Conservation (phyloP, 306 rosid genomes). For the Lathyrus aphaca region DNA sequence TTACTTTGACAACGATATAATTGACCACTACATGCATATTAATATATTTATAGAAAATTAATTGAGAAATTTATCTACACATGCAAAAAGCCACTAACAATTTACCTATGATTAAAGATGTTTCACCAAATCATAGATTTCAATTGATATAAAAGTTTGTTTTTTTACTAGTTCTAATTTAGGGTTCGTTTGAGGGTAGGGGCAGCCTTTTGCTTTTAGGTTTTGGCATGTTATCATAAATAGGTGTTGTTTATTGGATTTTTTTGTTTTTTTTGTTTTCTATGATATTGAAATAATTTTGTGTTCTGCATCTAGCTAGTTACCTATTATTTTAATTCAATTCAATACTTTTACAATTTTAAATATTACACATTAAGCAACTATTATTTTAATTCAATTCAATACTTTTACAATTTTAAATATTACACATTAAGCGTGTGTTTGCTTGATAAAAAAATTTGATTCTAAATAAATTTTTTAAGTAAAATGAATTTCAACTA, state of each 20-base stretch:
- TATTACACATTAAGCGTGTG: too few species aligned
- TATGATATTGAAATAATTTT: background rate
- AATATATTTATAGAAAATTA: background rate
- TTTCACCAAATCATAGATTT: constrained; percentile 34
- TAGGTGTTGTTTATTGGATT: constrained; percentile 9
- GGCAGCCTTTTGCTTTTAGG: constrained; percentile 15
- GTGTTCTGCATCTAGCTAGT: background rate
- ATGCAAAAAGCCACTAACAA: background rate
- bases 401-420: background rate
- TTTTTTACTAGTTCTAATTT: background rate
- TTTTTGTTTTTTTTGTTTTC: background rate
- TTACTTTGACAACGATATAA: background rate
- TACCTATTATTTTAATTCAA: background rate
- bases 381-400: background rate
- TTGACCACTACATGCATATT: constrained; percentile 28
- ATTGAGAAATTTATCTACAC: constrained; percentile 7
- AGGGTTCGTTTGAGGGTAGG: background rate
- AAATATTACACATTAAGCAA: too few species aligned
- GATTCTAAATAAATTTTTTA: too few species aligned
- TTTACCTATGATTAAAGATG: constrained; percentile 7
- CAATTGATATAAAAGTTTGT: constrained; percentile 1
- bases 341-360: background rate
- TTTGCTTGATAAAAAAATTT: too few species aligned
- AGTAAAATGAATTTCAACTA: too few species aligned
- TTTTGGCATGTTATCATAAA: constrained; percentile 10